Base-by-base conservation (phyloP, 768 basidiomycete genomes). In the Macrolepiota dolichaula region DNA sequence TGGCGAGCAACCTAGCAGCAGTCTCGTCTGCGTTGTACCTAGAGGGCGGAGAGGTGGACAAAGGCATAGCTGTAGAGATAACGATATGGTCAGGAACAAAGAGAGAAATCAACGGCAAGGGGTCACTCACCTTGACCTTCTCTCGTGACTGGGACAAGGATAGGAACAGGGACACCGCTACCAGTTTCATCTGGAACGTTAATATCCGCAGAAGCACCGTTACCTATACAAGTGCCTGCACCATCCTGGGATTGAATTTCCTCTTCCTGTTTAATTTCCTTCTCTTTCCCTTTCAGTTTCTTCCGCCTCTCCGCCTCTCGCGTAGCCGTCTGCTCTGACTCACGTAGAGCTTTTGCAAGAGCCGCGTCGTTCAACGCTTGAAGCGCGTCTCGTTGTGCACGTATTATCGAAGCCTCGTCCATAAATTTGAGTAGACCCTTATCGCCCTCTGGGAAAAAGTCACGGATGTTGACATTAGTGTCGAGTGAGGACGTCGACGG, bases 361-460 rank as follows among this genome's bases (percentile, higher is more conserved):
- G 62, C 62, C 4, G 63, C 67, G 36, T 66, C 65, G 55, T 74
- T 69, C 58, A 68, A 67, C 15, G 67, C 70, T 59, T 71, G 68
- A 25, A 73, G 65, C 29, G 73, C 73, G 15, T 70, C 67, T 10
- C 66, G 55, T 62, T 75, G 74, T 0, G 71, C 71, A 7, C 67
- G 53, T 40, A 75, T 62, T 57, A 71, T 73, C 0, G 69, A 65
- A n/a, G 59, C 67, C 59, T 70, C 69, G 62, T 72, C 71, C 51
- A 68, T 54, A 9, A 62, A 55, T 51, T 68, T 64, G 36, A 58
- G 63, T 19, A 66, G 29, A 24, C 40, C 63, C 4, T 63, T 63
- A 35, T 71, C 65, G 11, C 68, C 66, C 55, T 71, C 70, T 2
- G 61, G 56, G 27, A 68, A 62, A 60, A 67, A 67, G 49, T 69